phyloP scores from a whole-genome alignment of 768 basidiomycete genomes.

The Pisolithus microcarpus region DNA sequence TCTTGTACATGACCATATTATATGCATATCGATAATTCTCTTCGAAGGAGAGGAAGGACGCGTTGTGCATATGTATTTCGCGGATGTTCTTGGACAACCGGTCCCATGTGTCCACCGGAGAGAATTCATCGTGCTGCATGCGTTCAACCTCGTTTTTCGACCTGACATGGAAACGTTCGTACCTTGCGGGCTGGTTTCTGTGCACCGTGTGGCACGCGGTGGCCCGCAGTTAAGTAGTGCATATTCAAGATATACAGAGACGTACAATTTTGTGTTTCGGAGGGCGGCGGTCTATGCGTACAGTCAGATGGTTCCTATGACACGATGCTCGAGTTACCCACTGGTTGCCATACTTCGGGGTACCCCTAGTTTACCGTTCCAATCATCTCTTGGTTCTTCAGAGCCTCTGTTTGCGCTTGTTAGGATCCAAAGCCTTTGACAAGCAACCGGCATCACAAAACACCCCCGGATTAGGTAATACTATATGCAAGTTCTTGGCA shows the following conservation, averaged over 20 bases:
- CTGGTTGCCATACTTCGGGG: conserved; percentile 24
- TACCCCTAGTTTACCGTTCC: conserved; percentile 6
- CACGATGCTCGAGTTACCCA: conserved; percentile 7
- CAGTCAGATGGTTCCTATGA: conserved; percentile 9
- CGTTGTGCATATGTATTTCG: conserved; percentile 94
- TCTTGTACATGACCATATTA: conserved; percentile 85
- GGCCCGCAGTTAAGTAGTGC: conserved; percentile 15
- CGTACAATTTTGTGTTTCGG: conserved; percentile 38
- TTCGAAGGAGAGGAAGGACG: conserved; percentile 81
- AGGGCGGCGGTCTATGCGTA: conserved; percentile 21
- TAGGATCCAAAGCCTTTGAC: conserved; percentile 27
- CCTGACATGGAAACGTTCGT: conserved; percentile 7
- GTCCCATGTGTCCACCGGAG: conserved; percentile 80
- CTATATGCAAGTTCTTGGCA: neutral
- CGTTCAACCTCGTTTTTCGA: neutral
- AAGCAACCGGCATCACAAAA: conserved; percentile 17
- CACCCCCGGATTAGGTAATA: neutral
- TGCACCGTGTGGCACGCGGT: neutral
- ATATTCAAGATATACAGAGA: conserved; percentile 17
- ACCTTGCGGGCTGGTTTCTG: conserved; percentile 46
- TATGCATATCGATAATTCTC: conserved; percentile 93
- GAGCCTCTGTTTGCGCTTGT: conserved; percentile 24
- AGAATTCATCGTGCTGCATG: conserved; percentile 63
- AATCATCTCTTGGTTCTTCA: conserved; percentile 7
- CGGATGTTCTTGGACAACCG: conserved; percentile 78